These are phyloP conservation scores for Gamarada debralockiae DNA, from an alignment of 495 filamentous ascomycete species.

Conservation along the genomic window DNA sequence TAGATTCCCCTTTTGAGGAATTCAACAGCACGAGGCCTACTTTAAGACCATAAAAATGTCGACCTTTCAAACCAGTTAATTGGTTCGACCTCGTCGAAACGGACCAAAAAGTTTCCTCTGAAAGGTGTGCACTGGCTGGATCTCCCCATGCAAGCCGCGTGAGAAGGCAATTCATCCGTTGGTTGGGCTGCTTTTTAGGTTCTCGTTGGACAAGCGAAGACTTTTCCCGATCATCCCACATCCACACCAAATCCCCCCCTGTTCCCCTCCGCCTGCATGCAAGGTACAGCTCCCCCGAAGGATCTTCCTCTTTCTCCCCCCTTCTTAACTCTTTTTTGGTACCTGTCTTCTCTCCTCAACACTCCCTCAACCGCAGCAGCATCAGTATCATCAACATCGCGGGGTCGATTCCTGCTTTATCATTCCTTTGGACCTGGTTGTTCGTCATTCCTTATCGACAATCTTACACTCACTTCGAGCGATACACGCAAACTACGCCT, in stretches of 20 bases:
- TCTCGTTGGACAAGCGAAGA: too few relatives aligned
- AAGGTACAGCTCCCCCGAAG: conserved; percentile 4
- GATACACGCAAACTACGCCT: conserved; percentile 10
- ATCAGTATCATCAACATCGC: conserved; percentile 27
- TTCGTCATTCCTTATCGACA: conserved; percentile 34
- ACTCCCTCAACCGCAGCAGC: conserved; percentile 29
- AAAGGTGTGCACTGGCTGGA: too few relatives aligned
- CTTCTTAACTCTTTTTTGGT: conserved; percentile 20
- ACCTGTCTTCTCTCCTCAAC: conserved; percentile 31
- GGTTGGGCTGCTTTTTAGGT: too few relatives aligned
- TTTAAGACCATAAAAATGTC: too few relatives aligned
- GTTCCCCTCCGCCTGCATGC: conserved; percentile 14
- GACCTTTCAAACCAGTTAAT: too few relatives aligned
- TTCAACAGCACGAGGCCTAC: too few relatives aligned
- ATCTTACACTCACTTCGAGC: conserved; percentile 22
- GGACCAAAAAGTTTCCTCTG: too few relatives aligned
- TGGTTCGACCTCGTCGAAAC: too few relatives aligned
- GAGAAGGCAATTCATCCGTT: too few relatives aligned
- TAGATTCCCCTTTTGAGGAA: too few relatives aligned
- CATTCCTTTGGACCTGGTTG: conserved; percentile 41
- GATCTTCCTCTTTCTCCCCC: conserved; percentile 23
- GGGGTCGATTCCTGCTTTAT: conserved; percentile 15
- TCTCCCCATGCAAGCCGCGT: too few relatives aligned
- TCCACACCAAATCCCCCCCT: conserved; percentile 3
- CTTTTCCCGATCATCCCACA: not conserved